Base-by-base conservation (phyloP, 257 asterid genomes). In the Rhazya stricta region DNA sequence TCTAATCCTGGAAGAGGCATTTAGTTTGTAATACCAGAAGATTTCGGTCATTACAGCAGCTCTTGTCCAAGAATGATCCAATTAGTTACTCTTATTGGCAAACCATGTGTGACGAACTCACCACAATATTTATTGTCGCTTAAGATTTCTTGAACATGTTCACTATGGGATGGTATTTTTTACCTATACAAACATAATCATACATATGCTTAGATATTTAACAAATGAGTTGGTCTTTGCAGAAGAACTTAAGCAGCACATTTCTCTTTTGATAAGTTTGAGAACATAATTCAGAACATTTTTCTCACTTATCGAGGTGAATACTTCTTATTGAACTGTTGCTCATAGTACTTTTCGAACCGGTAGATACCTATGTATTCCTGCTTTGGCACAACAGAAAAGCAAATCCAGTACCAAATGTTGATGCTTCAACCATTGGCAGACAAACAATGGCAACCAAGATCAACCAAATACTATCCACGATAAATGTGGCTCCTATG, bases 381-480 rank as follows among this genome's bases (percentile, higher is more conserved):
- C 4, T 51, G 15, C 51, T 53, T 71, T 9, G 21, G 61, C 51
- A 30, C 1, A 18, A 48, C 34, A 41, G 13, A 45, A 67, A 19
- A 51, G 58, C 25, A 51, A 51, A 51, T 51, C 27, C 70, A 36
- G 70, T 34, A 13, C 3, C 29, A 37, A 65, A 37, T 34, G 32
- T 56, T 25, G 32, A n/a, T 27, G 15, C 29, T 2, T 37, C 45
- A 54, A 54, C 25, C 58, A 51, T 3, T 19, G 9, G 19, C 5
- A 18, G 58, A 51, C n/a, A 51, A 51, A 36, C 72, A 67, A 29
- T 42, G 53, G 41, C 57, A 71, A 53, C 57, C 65, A 36, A 54
- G 48, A 37, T 72, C 54, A 27, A 11, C 46, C 13, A 42, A 51
- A 12, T 60, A 12, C 39, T 0, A 15, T 43, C 9, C 51, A 16